These are phyloP conservation scores for Boletus fagicola DNA, from an alignment of 768 basidiomycete species.

Conservation along the genomic window DNA sequence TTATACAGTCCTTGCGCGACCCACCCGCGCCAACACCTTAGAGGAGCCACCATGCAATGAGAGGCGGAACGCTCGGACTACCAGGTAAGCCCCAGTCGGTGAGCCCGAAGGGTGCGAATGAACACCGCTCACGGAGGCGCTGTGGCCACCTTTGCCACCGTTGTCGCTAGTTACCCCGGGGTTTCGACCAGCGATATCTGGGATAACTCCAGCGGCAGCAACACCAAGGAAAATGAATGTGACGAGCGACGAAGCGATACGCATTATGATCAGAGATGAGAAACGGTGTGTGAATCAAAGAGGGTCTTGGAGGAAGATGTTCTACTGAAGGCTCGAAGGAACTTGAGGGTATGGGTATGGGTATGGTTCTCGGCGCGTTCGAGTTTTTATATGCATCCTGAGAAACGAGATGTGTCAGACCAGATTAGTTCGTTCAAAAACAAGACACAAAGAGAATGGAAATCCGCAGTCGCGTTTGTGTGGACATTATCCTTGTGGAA, in stretches of 20 bases:
- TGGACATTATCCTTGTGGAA: neutral
- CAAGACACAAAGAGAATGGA: neutral
- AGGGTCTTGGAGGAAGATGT: neutral
- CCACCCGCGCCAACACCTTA: too few relatives aligned
- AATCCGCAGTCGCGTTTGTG: conserved; percentile 8
- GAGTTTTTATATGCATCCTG: conserved; percentile 14
- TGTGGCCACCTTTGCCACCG: neutral
- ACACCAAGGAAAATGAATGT: conserved; percentile 5
- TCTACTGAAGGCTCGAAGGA: neutral
- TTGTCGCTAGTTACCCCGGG: neutral
- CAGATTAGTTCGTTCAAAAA: neutral
- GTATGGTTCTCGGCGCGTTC: too few relatives aligned
- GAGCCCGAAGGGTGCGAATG: too few relatives aligned
- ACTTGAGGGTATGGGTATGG: neutral
- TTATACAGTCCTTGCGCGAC: too few relatives aligned
- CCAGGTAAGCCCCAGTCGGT: too few relatives aligned
- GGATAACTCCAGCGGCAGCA: conserved; percentile 8
- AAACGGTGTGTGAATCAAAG: neutral
- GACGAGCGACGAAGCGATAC: neutral
- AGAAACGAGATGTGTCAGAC: neutral
- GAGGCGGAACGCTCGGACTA: too few relatives aligned
- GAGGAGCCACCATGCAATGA: too few relatives aligned
- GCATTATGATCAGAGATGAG: conserved; percentile 11
- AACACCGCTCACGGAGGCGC: too few relatives aligned
- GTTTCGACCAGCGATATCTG: neutral